A percentile compares a stretch with the other conserved stretches of the same genome.
Conservation (phyloP, 306 rosid genomes). For the Malus domestica region ASM211411v1 NC_041789.1:32265501-32266000, state of each 20-base stretch:
- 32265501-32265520: not conserved
- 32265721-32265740: too few species aligned
- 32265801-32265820: fast-evolving
- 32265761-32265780: fast-evolving
- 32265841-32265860: too few species aligned
- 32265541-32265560: not conserved
- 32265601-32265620: not conserved
- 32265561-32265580: not conserved
- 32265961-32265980: too few species aligned
- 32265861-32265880: too few species aligned
- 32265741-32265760: too few species aligned
- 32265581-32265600: not conserved
- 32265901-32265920: too few species aligned
- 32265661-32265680: fast-evolving
- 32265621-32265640: too few species aligned
- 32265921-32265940: too few species aligned
- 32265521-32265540: not conserved
- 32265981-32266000: too few species aligned
- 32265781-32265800: fast-evolving
- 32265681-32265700: fast-evolving
- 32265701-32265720: fast-evolving
- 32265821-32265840: too few species aligned
- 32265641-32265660: fast-evolving
- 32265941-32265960: too few species aligned
- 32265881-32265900: too few species aligned